phyloP scores from a whole-genome alignment of 2,329 filamentous ascomycete genomes.

The Calonectria naviculata region DNA sequence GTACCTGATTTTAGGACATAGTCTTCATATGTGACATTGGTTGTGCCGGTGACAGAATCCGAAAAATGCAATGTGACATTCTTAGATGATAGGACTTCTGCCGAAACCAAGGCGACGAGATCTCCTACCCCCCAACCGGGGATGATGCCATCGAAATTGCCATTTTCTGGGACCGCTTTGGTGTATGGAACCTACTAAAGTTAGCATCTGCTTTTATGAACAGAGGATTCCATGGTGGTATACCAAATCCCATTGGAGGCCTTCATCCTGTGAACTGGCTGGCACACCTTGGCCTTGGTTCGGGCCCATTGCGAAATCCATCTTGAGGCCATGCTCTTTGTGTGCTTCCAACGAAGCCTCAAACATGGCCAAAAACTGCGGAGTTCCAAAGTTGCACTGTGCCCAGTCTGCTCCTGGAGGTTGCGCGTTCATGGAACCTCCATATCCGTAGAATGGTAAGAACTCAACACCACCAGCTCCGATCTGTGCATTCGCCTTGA shows the following conservation, averaged over 20 bases:
- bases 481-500: not conserved
- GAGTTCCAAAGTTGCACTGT: conserved; percentile 3
- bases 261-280: not conserved
- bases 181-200: not conserved
- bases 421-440: not conserved
- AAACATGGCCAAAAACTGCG: not conserved
- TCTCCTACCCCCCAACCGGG: conserved; percentile 9
- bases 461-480: conserved; percentile 19
- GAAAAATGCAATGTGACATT: not conserved
- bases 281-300: conserved; percentile 23
- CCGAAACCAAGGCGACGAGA: conserved; percentile 5
- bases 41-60: no score
- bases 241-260: conserved; percentile 21
- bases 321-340: not conserved
- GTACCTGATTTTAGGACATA: not conserved
- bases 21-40: conserved; percentile 9
- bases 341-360: not conserved
- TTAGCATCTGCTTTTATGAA: not conserved
- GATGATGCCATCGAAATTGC: not conserved
- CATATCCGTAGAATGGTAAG: conserved; percentile 13
- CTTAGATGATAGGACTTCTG: not conserved
- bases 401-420: conserved; percentile 16
- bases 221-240: not conserved
- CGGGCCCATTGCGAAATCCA: conserved; percentile 19
- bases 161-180: not conserved